Conservation (phyloP, 2,329 filamentous ascomycete genomes). For the Stachybotrys chlorohalonatus region DNA sequence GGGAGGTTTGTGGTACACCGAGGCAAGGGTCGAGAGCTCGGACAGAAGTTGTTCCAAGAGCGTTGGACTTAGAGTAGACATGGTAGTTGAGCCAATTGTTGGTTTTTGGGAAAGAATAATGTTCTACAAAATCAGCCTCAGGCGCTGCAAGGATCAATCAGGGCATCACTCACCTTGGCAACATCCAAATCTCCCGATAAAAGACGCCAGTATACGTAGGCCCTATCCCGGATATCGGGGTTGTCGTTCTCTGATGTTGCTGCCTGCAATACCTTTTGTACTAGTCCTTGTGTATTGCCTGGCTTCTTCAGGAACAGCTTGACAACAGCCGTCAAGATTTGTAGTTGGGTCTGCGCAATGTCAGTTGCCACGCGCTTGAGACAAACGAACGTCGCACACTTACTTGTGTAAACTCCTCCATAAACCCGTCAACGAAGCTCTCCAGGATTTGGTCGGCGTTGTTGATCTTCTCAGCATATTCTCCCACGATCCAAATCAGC, state of each 20-base stretch:
- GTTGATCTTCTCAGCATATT: conserved; percentile 98
- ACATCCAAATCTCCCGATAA: conserved; percentile 85
- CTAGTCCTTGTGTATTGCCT: conserved; percentile 78
- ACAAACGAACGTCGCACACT: conserved; percentile 13
- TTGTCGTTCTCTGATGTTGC: conserved; percentile 96
- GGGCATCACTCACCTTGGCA: conserved; percentile 56
- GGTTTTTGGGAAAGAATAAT: conserved; percentile 93
- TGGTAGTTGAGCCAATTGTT: conserved; percentile 77
- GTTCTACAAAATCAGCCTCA: conserved; percentile 32
- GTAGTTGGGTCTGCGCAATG: conserved; percentile 70
- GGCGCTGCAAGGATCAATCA: background rate
- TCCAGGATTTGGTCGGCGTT: conserved; percentile 93
- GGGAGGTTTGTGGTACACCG: conserved; percentile 96
- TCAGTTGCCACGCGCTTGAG: background rate
- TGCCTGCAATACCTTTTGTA: conserved; percentile 88
- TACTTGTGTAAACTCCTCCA: conserved; percentile 92
- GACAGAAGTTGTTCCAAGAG: conserved; percentile 83
- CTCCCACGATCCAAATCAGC: conserved; percentile 97
- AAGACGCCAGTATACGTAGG: conserved; percentile 97
- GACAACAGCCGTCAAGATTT: conserved; percentile 93
- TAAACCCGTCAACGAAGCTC: conserved; percentile 87
- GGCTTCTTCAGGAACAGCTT: conserved; percentile 98
- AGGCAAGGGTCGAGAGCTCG: conserved; percentile 89
- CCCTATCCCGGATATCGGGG: conserved; percentile 91
- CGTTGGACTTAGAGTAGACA: conserved; percentile 74